A percentile compares a stretch with the other conserved stretches of the same genome.
These are phyloP conservation scores for Meripilus lineatus DNA, from an alignment of 1,284 basidiomycete species.

Conservation along the genomic window DNA sequence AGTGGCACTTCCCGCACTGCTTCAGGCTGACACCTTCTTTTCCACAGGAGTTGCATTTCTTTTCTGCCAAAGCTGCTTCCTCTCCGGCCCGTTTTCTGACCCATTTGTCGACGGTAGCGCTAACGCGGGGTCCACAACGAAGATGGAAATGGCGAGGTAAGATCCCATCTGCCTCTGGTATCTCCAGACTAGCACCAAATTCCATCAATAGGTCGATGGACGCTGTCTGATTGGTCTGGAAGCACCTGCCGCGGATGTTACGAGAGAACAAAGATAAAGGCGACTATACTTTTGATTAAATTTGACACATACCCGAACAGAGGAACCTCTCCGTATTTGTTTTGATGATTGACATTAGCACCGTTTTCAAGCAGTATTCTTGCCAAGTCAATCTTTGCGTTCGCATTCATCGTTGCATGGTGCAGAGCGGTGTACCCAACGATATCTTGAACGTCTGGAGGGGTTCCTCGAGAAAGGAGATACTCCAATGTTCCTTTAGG, in stretches of 20 bases:
- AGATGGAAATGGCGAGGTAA: slow-evolving; percentile 30
- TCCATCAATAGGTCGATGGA: slow-evolving; percentile 46
- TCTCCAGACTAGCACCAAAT: slow-evolving; percentile 39
- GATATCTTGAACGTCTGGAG: slow-evolving; percentile 41
- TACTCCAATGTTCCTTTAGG: too few species aligned
- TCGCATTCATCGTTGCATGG: slow-evolving; percentile 32
- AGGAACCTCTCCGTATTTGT: slow-evolving; percentile 43
- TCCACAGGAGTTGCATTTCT: slow-evolving; percentile 37
- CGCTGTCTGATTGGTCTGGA: slow-evolving; percentile 30
- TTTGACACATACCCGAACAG: slow-evolving; percentile 22
- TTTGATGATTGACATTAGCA: slow-evolving; percentile 33
- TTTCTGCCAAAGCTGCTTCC: slow-evolving; percentile 35
- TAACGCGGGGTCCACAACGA: slow-evolving; percentile 38
- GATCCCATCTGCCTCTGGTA: slow-evolving; percentile 42
- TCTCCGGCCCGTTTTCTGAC: slow-evolving; percentile 40
- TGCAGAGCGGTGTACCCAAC: slow-evolving; percentile 45
- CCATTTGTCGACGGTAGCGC: slow-evolving; percentile 44
- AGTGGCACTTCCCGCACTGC: slow-evolving; percentile 39
- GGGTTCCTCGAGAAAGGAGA: slow-evolving; percentile 38
- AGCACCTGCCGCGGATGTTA: slow-evolving; percentile 16
- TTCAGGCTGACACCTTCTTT: slow-evolving; percentile 29
- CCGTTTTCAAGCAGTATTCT: slow-evolving; percentile 36
- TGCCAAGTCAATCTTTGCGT: slow-evolving; percentile 24
- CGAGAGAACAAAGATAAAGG: too few species aligned
- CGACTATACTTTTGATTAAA: too few species aligned